Conservation (phyloP, 2,329 filamentous ascomycete genomes). For the Alternaria brassicae region DNA sequence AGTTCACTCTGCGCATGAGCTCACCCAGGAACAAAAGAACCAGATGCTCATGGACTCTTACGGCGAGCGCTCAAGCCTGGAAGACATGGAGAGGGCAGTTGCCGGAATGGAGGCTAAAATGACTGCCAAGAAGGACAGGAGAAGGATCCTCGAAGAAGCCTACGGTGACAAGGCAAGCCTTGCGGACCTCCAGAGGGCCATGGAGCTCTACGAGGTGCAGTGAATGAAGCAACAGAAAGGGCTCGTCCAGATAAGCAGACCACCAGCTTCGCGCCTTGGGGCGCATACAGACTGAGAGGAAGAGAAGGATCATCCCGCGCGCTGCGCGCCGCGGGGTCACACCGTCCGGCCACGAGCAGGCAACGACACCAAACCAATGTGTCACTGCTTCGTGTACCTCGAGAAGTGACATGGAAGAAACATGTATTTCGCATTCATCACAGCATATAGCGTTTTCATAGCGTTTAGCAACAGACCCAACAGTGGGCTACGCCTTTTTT, state of each 20-base stretch:
- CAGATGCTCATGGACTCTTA: slow-evolving; percentile 41
- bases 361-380: not conserved
- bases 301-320: slow-evolving; percentile 12
- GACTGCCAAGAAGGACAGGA: slow-evolving; percentile 44
- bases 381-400: slow-evolving; percentile 13
- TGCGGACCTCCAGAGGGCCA: slow-evolving; percentile 54
- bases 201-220: slow-evolving; percentile 54
- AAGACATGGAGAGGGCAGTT: slow-evolving; percentile 44
- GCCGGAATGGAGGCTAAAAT: slow-evolving; percentile 37
- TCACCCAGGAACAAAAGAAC: slow-evolving; percentile 44
- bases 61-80: slow-evolving; percentile 42
- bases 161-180: slow-evolving; percentile 56
- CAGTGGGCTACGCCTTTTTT: slow-evolving; percentile 2
- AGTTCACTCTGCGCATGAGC: slow-evolving; percentile 28
- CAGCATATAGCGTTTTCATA: slow-evolving; percentile 1
- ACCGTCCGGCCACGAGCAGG: slow-evolving; percentile 18
- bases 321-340: slow-evolving; percentile 20
- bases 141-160: slow-evolving; percentile 54
- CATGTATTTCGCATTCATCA: slow-evolving; percentile 4
- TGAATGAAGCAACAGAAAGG: slow-evolving; percentile 27
- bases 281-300: slow-evolving; percentile 4
- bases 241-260: not conserved
- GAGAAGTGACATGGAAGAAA: slow-evolving; percentile 16
- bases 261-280: slow-evolving; percentile 17
- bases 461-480: slow-evolving; percentile 2